A percentile compares a stretch with the other conserved stretches of the same genome.
Conservation (phyloP, 2,329 filamentous ascomycete genomes). For the Nemania bipapillata region DNA sequence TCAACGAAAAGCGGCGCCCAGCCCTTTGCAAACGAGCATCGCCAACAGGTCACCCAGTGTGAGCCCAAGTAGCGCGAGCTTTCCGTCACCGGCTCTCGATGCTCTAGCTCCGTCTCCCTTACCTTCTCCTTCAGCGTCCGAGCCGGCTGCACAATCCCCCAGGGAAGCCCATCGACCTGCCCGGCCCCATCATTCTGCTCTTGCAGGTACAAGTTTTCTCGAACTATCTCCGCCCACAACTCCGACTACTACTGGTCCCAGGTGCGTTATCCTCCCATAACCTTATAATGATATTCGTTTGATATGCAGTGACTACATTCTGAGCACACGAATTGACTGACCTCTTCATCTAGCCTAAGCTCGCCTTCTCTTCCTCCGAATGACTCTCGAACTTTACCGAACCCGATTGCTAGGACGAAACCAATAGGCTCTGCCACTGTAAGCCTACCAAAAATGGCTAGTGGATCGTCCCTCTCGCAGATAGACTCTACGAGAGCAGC, state of each 20-base stretch:
- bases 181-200: constrained; percentile 16
- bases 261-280: constrained; percentile 34
- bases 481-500: constrained; percentile 55
- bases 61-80: constrained; percentile 55
- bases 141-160: constrained; percentile 7
- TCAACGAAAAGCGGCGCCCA: constrained; percentile 60
- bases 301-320: background rate
- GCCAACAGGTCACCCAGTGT: constrained; percentile 56
- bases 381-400: constrained; percentile 61
- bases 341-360: constrained; percentile 45
- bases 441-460: constrained; percentile 60
- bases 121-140: constrained; percentile 41
- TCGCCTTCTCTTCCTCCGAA: constrained; percentile 55
- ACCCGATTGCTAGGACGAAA: constrained; percentile 58
- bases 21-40: constrained; percentile 60
- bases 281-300: background rate
- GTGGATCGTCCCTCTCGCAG: constrained; percentile 57
- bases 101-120: constrained; percentile 45
- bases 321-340: constrained; percentile 16
- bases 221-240: constrained; percentile 37
- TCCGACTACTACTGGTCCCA: constrained; percentile 23
- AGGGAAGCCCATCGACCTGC: constrained; percentile 20
- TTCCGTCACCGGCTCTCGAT: constrained; percentile 49
- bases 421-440: constrained; percentile 56
- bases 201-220: constrained; percentile 34